Base-by-base conservation (phyloP, 257 asterid genomes). In the Leptodermis oblonga region DNA sequence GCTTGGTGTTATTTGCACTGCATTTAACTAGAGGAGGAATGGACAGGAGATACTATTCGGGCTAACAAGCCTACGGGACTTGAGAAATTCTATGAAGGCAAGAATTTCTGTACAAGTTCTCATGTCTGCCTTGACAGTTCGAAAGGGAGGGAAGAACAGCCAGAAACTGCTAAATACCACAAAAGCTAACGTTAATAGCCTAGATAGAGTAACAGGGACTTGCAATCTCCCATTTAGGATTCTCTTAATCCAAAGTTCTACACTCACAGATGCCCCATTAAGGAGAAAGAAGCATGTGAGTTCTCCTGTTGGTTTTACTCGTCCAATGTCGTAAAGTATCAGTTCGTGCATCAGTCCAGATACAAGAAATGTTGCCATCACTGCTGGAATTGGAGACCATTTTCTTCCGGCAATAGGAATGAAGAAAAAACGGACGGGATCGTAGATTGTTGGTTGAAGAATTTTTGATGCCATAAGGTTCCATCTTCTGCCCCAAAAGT, bases 401-500 rank as follows among this genome's bases (percentile, higher is more conserved):
- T 68, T 60, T 7, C 64, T 25, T 0, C 73, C 61, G 37, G 75
- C 4, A 1, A 41, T 8, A 0, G 45, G 69, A 6, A 59, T 62
- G 25, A 78, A 26, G 5, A 70, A 1, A 9, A 78, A 43, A 17
- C 78, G 18, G 11, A 81, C 77, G 0, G 87, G 90, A 68, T 7
- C 39, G 6, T 28, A 73, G 7, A 69, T 48, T 0, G 56, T 42
- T 28, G 58, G 70, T 0, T 77, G 59, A 7, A 58, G 3, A 62
- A 78, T 77, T 6, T 84, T 84, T 0, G 89, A 41, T 0, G 81
- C 86, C 82, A 78, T 77, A 0, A 86, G 42, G 64, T 88, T 88
- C 92, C 95, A 88, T 36, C 90, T 77, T 33, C 66, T 81, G 0
- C 90, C 89, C 90, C 95, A 88, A 65, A 86, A 88, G 69, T 88